Conservation (phyloP, 257 asterid genomes). For the Solanum rostratum region DNA sequence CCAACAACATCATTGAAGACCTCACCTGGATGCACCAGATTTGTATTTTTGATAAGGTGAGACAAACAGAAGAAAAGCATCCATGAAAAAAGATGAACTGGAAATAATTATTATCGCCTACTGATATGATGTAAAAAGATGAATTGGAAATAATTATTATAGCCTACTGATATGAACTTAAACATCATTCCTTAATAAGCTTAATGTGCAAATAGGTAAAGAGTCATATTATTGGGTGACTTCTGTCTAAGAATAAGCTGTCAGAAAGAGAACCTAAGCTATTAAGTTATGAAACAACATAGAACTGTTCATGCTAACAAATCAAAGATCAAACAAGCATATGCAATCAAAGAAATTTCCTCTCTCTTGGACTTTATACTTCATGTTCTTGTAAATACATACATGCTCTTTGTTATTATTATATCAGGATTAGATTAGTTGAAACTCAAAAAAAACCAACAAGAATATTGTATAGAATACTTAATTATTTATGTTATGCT, state of each 20-base stretch:
- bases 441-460: background rate
- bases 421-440: background rate
- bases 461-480: background rate
- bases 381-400: background rate
- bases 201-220: background rate
- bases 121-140: background rate
- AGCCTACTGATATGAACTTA: background rate
- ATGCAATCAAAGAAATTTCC: background rate
- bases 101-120: background rate
- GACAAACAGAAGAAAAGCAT: background rate
- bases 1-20: constrained; percentile 50
- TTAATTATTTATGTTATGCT: background rate
- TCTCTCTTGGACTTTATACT: background rate
- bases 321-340: background rate
- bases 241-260: background rate
- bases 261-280: background rate
- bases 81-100: background rate
- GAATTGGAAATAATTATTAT: background rate
- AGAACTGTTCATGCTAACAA: background rate
- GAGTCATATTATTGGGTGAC: background rate
- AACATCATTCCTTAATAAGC: background rate
- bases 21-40: constrained; percentile 27
- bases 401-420: background rate
- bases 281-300: background rate
- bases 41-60: constrained; percentile 3